phyloP scores from a whole-genome alignment of 371 early-diverging fungal species.

The Apophysomyces sp. region DNA sequence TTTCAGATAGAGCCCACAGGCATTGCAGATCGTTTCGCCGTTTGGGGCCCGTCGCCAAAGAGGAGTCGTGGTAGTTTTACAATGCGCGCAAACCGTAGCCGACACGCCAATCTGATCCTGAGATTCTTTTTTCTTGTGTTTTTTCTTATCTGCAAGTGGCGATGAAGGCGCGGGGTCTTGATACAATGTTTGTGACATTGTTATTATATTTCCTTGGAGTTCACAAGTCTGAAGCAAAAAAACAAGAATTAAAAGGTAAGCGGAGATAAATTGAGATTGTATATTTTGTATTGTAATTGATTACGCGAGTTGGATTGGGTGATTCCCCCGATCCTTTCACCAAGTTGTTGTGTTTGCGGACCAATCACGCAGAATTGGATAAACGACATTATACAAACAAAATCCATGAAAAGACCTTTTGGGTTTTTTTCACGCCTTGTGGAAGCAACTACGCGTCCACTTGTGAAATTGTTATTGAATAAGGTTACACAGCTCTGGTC shows the following conservation, averaged over 20 bases:
- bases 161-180: neutral
- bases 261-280: constrained; percentile 7
- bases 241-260: neutral
- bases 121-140: neutral
- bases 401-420: too few relatives aligned
- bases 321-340: neutral
- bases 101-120: neutral
- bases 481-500: too few relatives aligned
- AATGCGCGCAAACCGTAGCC: constrained; percentile 68
- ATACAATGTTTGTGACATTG: neutral
- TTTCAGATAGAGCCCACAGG: constrained; percentile 79
- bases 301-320: neutral
- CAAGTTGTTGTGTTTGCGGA: too few relatives aligned
- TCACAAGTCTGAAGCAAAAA: neutral
- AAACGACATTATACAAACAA: too few relatives aligned
- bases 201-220: neutral
- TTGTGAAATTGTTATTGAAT: too few relatives aligned
- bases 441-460: too few relatives aligned
- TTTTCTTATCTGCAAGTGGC: neutral
- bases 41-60: constrained; percentile 88
- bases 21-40: constrained; percentile 88
- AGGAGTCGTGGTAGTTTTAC: constrained; percentile 85
- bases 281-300: constrained; percentile 10
- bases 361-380: too few relatives aligned
- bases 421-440: too few relatives aligned